These are phyloP conservation scores for Epichloe aotearoae DNA, from an alignment of 2,329 filamentous ascomycete species.

Conservation along the genomic window DNA sequence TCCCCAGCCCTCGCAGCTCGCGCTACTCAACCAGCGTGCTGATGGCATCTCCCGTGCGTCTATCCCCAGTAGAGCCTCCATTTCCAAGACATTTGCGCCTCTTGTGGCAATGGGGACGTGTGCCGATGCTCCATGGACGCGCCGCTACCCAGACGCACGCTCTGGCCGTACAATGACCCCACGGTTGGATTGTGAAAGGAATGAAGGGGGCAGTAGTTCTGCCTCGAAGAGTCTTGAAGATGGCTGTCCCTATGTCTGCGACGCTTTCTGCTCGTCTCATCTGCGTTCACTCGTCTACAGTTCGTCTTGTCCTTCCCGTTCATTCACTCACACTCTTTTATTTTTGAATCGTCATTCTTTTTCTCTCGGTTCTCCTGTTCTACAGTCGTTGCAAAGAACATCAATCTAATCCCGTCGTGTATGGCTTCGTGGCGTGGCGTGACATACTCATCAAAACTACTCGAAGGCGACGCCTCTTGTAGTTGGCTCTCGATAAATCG, in stretches of 20 bases:
- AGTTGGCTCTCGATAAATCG: neutral
- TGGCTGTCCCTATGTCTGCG: constrained; percentile 6
- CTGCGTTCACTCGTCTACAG: constrained; percentile 1
- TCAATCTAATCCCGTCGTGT: neutral
- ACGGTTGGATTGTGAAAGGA: constrained; percentile 17
- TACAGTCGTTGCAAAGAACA: neutral
- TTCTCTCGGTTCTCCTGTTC: neutral
- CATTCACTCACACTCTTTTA: constrained; percentile 3
- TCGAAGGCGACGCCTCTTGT: neutral
- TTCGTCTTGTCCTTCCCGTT: constrained; percentile 1
- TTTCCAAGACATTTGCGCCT: constrained; percentile 20
- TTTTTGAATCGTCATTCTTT: neutral
- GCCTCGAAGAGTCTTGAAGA: constrained; percentile 18
- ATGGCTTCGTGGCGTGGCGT: constrained; percentile 2
- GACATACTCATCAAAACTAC: neutral
- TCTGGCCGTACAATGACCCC: constrained; percentile 7
- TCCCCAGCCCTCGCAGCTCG: constrained; percentile 3
- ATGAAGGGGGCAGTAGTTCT: constrained; percentile 24
- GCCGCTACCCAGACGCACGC: neutral
- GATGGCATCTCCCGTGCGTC: constrained; percentile 6
- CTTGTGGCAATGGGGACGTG: constrained; percentile 15
- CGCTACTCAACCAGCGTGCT: neutral
- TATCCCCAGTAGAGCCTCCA: neutral
- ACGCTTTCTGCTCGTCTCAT: constrained; percentile 4
- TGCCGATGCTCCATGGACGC: constrained; percentile 3